Percentiles rank a stretch among this genome's conserved stretches.
phyloP scores from a whole-genome alignment of 176 grass and related monocot genomes.

The Triticum dicoccoides region DNA sequence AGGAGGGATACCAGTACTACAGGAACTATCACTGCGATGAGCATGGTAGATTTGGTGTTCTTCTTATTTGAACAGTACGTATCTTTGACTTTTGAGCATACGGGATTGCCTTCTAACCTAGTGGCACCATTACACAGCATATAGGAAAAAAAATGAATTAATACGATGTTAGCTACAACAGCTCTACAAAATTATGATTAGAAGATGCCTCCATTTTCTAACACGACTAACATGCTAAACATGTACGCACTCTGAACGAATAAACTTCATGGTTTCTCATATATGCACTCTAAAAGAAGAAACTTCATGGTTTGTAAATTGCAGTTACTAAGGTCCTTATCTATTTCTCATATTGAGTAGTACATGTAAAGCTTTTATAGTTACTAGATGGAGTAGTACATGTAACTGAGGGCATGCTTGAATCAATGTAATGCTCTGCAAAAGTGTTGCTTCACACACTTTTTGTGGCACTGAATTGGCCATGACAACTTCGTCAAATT shows the following conservation, averaged over 20 bases:
- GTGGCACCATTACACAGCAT: not conserved
- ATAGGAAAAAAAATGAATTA: not conserved
- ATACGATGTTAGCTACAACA: not conserved
- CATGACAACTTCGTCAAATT: not conserved
- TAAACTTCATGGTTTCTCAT: not conserved
- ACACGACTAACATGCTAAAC: not conserved
- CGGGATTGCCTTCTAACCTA: constrained; percentile 21
- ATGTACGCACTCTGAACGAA: not conserved
- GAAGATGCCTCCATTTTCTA: not conserved
- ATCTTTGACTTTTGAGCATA: constrained; percentile 4
- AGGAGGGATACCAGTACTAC: not conserved
- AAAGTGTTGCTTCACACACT: not conserved
- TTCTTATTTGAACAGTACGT: not conserved
- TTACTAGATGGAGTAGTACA: not conserved
- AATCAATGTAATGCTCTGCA: not conserved
- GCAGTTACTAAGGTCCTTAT: not conserved
- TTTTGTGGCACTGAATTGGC: not conserved
- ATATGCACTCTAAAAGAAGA: not conserved
- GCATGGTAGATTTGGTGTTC: not conserved
- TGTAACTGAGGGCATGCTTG: not conserved
- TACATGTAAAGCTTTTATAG: not conserved
- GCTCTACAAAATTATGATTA: not conserved
- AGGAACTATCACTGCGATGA: constrained; percentile 17
- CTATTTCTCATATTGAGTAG: not conserved
- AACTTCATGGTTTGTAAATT: not conserved